Conservation (phyloP, 371 early-diverging fungal genomes). For the Mortierella sp. region DNA sequence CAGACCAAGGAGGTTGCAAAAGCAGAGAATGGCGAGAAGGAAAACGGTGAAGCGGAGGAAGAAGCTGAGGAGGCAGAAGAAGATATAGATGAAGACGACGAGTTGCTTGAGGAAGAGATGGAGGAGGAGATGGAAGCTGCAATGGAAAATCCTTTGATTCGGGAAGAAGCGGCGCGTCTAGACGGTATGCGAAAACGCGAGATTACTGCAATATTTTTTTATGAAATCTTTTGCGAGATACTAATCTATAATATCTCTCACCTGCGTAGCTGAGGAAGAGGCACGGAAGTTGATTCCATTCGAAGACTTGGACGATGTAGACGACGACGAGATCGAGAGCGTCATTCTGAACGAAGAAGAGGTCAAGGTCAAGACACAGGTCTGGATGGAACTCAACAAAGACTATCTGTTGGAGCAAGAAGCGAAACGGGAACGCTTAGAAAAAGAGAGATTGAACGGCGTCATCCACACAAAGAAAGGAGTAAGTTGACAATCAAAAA, state of each 20-base stretch:
- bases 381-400: slow-evolving; percentile 90
- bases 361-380: slow-evolving; percentile 76
- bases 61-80: slow-evolving; percentile 46
- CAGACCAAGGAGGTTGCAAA: slow-evolving; percentile 32
- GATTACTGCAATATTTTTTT: neutral
- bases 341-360: slow-evolving; percentile 81
- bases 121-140: slow-evolving; percentile 58
- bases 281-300: slow-evolving; percentile 31
- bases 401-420: slow-evolving; percentile 87
- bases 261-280: slow-evolving; percentile 43
- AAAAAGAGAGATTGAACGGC: slow-evolving; percentile 65
- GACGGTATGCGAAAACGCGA: slow-evolving; percentile 47
- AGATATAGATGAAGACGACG: slow-evolving; percentile 36
- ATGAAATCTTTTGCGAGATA: neutral
- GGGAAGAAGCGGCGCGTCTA: slow-evolving; percentile 36
- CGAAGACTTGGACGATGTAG: slow-evolving; percentile 70
- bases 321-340: slow-evolving; percentile 82
- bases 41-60: slow-evolving; percentile 33
- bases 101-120: slow-evolving; percentile 47
- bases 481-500: too few species aligned
- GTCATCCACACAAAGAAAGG: slow-evolving; percentile 56
- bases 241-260: neutral
- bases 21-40: slow-evolving; percentile 17
- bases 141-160: slow-evolving; percentile 55
- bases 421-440: slow-evolving; percentile 53